Percentiles rank a stretch among this genome's conserved stretches.
These are phyloP conservation scores for Hypoxylon sp. DNA, from an alignment of 2,329 filamentous ascomycete species.

Conservation along the genomic window DNA sequence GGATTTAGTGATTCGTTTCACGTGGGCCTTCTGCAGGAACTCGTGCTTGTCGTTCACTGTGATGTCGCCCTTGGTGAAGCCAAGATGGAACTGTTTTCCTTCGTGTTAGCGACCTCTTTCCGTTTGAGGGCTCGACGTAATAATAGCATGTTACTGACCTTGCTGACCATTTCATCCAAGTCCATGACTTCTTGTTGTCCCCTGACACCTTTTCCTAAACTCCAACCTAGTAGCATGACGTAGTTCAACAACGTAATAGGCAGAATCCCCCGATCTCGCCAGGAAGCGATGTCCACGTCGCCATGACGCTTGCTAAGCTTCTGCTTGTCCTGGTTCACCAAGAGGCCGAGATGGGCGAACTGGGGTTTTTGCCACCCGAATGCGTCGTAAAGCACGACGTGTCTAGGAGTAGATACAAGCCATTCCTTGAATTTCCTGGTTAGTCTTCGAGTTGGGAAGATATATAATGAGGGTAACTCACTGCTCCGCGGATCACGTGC, in stretches of 20 bases:
- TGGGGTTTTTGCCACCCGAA: slow-evolving; percentile 80
- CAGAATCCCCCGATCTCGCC: slow-evolving; percentile 63
- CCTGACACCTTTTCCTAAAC: slow-evolving; percentile 60
- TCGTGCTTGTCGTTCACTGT: slow-evolving; percentile 86
- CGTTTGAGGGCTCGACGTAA: neutral
- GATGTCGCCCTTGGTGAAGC: slow-evolving; percentile 92
- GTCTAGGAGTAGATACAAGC: slow-evolving; percentile 91
- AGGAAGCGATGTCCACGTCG: slow-evolving; percentile 66
- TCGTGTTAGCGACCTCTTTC: slow-evolving; percentile 39
- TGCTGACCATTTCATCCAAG: slow-evolving; percentile 77
- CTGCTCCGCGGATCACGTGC: slow-evolving; percentile 90
- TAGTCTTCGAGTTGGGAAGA: neutral
- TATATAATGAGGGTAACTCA: slow-evolving; percentile 58
- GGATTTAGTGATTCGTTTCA: slow-evolving; percentile 21
- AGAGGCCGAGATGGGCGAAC: slow-evolving; percentile 86
- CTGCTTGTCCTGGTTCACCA: slow-evolving; percentile 76
- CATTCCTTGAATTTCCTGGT: slow-evolving; percentile 75
- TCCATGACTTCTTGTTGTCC: slow-evolving; percentile 77
- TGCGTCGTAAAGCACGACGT: slow-evolving; percentile 79
- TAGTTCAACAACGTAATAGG: slow-evolving; percentile 79
- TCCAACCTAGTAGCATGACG: slow-evolving; percentile 88
- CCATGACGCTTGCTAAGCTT: slow-evolving; percentile 90
- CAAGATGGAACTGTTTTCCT: slow-evolving; percentile 77
- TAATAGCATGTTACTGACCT: slow-evolving; percentile 65
- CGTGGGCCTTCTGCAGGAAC: slow-evolving; percentile 73